phyloP scores from a whole-genome alignment of 1,284 basidiomycete species.

The Stereum hirsutum region DNA sequence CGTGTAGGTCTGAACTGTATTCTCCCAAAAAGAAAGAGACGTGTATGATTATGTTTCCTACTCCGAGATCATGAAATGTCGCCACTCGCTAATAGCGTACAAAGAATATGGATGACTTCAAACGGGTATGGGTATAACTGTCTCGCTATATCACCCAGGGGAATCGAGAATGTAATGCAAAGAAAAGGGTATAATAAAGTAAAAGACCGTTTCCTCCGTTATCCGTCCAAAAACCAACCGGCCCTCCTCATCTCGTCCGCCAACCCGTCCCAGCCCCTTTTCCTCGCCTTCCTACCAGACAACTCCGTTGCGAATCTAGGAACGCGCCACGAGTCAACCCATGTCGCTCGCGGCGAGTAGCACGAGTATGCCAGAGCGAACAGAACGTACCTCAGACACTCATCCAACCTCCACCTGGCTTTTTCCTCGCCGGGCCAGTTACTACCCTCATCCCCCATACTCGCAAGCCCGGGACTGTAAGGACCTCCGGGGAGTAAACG shows the following conservation, averaged over 20 bases:
- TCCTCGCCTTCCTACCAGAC: constrained; percentile 57
- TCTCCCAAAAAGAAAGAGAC: no score
- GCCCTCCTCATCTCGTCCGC: constrained; percentile 62
- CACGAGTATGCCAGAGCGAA: background rate
- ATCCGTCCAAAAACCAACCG: constrained; percentile 74
- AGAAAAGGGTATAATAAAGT: no score
- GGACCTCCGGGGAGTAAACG: constrained; percentile 59
- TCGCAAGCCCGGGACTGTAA: constrained; percentile 49
- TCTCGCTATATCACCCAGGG: no score
- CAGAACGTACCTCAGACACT: constrained; percentile 53
- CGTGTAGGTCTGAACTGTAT: no score
- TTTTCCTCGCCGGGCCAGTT: constrained; percentile 13
- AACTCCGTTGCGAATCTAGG: constrained; percentile 69
- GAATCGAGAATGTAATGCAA: no score
- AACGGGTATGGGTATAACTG: no score
- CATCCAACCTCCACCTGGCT: constrained; percentile 62
- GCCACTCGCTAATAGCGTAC: no score
- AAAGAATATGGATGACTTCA: no score
- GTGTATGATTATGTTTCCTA: no score
- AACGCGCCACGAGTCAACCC: background rate
- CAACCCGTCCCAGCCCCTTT: constrained; percentile 51
- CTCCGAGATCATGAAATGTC: no score
- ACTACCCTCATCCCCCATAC: constrained; percentile 20
- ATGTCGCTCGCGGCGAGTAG: background rate
- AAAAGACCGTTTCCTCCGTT: no score